Conservation (phyloP, 495 filamentous ascomycete species). For the Penicilliopsis zonata region DNA sequence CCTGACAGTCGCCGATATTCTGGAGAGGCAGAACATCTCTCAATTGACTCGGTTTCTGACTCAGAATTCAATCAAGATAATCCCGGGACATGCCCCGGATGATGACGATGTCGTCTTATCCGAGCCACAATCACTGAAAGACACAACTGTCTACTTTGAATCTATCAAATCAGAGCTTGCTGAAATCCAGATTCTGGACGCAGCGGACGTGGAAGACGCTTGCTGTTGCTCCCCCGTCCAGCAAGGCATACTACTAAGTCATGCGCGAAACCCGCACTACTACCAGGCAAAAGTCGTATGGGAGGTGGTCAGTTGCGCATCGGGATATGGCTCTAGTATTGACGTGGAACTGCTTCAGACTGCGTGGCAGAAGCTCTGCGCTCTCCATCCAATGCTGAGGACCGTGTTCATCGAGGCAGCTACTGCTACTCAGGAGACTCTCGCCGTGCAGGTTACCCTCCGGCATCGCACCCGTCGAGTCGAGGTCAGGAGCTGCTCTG, state of each 20-base stretch:
- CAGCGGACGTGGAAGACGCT: conserved; percentile 32
- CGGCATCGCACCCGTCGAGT: conserved; percentile 10
- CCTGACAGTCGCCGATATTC: conserved; percentile 26
- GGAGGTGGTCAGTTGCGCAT: conserved; percentile 9
- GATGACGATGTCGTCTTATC: too few species aligned
- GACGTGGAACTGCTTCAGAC: background rate
- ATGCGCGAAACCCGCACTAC: conserved; percentile 14
- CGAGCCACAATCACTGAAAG: too few species aligned
- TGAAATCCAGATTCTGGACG: too few species aligned
- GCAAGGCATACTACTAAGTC: conserved; percentile 42
- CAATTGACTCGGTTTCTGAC: background rate
- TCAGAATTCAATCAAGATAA: too few species aligned
- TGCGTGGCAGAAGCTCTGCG: conserved; percentile 33
- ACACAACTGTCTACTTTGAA: too few species aligned
- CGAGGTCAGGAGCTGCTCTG: too few species aligned
- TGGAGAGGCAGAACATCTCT: conserved; percentile 2
- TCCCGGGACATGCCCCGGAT: too few species aligned
- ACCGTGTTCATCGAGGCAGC: conserved; percentile 33
- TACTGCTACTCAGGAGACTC: conserved; percentile 13
- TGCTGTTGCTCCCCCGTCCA: conserved; percentile 48
- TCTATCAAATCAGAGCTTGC: too few species aligned
- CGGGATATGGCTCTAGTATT: too few species aligned
- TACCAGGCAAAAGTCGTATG: conserved; percentile 24
- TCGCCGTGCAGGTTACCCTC: conserved; percentile 25
- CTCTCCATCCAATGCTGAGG: conserved; percentile 27